Evolutionary conservation across 805 yeast genomes (phyloP), one percentile per base, ranked within the genome.

Genomic region (Kodamaea lidongshanica): DNA sequence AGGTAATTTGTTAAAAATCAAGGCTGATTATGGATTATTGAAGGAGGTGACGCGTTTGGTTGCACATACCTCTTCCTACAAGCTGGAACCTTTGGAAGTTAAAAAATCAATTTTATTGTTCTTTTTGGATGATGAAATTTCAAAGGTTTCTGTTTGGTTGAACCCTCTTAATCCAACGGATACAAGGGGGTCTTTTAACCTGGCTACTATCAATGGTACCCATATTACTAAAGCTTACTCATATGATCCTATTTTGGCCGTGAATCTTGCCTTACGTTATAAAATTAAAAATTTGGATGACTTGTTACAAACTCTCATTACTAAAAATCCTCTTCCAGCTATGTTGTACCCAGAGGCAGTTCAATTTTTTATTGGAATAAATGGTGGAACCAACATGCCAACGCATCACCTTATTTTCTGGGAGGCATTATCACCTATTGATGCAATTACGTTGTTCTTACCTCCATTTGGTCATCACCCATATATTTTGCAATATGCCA

Each of bases 391-490:
- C 21, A 50, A 46, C 12, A 56, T 50, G 56, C 69, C 70, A 9
- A 42, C 53, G 9, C 54, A 65, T 34, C 61, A 62, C 27, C 52
- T 72, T 21, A 54, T 80, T 6, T 76, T 77, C 46, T 88, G 94
- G 94, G 66, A 68, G 12, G 75, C 86, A 0, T 72, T 79, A 16
- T 66, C 84, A 9, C 97, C 97, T 3, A 67, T 89, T 27, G 87
- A 83, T 45, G 77, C 95, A 1, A 86, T 92, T 44, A 82, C 81
- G 36, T 65, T 85, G 42, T 85, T 92, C 50, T 62, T 81, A 42
- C 94, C 94, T 3, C 78, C 79, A 7, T 76, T 70, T 50, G 78
- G 79, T 19, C 58, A 58, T 18, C 73, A 83, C 45, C 76, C 92
- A 1, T 70, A 63, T 43, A 64, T 85, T 13, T 58, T 85, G 36